These are phyloP conservation scores for Mycena rebaudengoi DNA, from an alignment of 768 basidiomycete species.

Conservation along the genomic window DNA sequence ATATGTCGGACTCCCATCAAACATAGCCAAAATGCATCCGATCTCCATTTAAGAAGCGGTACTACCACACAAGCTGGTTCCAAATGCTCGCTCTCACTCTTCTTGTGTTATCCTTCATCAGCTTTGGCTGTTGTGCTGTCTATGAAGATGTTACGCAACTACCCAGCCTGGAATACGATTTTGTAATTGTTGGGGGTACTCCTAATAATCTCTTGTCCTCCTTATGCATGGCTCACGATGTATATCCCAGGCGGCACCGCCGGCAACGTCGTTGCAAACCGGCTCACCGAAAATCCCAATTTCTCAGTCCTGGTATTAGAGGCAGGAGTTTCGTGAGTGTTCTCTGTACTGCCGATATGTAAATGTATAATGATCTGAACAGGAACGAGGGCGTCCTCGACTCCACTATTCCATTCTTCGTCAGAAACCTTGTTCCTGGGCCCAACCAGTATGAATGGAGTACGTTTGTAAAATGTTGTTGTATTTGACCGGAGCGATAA, in stretches of 20 bases:
- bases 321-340: background rate
- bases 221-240: background rate
- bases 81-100: too few relatives aligned
- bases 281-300: constrained; percentile 22
- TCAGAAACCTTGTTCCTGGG: background rate
- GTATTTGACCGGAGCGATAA: too few relatives aligned
- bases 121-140: too few relatives aligned
- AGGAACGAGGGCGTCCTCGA: constrained; percentile 13
- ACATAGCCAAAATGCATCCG: too few relatives aligned
- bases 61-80: too few relatives aligned
- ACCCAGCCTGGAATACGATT: constrained; percentile 5
- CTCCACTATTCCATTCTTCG: constrained; percentile 10
- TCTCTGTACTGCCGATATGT: too few relatives aligned
- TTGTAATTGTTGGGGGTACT: constrained; percentile 19
- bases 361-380: too few relatives aligned
- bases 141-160: constrained; percentile 8
- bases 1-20: too few relatives aligned
- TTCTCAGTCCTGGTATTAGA: constrained; percentile 29
- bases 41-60: too few relatives aligned
- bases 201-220: background rate
- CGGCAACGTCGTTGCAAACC: constrained; percentile 20
- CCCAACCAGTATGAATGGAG: too few relatives aligned
- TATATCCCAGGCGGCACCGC: constrained; percentile 21
- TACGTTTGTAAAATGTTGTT: too few relatives aligned
- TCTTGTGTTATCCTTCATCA: too few relatives aligned